phyloP scores from a whole-genome alignment of 352 stramenopile species.

The Phytophthora palmivora region DNA sequence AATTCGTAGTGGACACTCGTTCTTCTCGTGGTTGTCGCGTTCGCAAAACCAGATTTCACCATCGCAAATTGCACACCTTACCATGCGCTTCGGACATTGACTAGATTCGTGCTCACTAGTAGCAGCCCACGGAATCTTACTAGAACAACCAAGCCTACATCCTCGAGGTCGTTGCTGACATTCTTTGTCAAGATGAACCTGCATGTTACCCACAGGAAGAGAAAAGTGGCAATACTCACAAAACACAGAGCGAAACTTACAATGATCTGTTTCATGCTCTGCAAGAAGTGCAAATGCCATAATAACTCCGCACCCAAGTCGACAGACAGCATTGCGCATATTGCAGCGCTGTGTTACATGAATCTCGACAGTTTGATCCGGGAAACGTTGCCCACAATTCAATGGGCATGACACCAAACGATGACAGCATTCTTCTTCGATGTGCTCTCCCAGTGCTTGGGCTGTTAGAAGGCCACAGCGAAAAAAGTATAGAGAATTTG shows the following conservation, averaged over 20 bases:
- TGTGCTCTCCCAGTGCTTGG: slow-evolving; percentile 28
- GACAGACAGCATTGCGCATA: slow-evolving; percentile 60
- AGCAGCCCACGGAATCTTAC: slow-evolving; percentile 36
- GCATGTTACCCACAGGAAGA: slow-evolving; percentile 37
- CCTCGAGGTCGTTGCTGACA: slow-evolving; percentile 50
- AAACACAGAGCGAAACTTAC: slow-evolving; percentile 46
- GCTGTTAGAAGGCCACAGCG: slow-evolving; percentile 21
- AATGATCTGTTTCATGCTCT: slow-evolving; percentile 64
- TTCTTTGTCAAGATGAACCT: slow-evolving; percentile 39
- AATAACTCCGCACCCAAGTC: slow-evolving; percentile 63
- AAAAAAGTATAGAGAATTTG: slow-evolving; percentile 12
- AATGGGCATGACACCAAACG: slow-evolving; percentile 71
- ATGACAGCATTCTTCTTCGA: slow-evolving; percentile 46
- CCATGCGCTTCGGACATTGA: slow-evolving; percentile 67
- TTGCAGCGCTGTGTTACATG: slow-evolving; percentile 72
- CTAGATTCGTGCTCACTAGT: slow-evolving; percentile 43
- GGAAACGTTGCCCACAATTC: slow-evolving; percentile 65
- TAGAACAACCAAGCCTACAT: slow-evolving; percentile 59
- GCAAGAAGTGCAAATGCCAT: slow-evolving; percentile 51
- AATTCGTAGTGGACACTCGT: slow-evolving; percentile 63
- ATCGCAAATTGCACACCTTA: slow-evolving; percentile 59
- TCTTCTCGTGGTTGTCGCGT: slow-evolving; percentile 38
- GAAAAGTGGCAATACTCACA: slow-evolving; percentile 63
- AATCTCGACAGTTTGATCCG: slow-evolving; percentile 32
- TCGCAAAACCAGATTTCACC: slow-evolving; percentile 57